A percentile compares a stretch with the other conserved stretches of the same genome.
Evolutionary conservation across 2,329 filamentous ascomycete genomes (phyloP).

Genomic region (Cercospora sojina): DNA sequence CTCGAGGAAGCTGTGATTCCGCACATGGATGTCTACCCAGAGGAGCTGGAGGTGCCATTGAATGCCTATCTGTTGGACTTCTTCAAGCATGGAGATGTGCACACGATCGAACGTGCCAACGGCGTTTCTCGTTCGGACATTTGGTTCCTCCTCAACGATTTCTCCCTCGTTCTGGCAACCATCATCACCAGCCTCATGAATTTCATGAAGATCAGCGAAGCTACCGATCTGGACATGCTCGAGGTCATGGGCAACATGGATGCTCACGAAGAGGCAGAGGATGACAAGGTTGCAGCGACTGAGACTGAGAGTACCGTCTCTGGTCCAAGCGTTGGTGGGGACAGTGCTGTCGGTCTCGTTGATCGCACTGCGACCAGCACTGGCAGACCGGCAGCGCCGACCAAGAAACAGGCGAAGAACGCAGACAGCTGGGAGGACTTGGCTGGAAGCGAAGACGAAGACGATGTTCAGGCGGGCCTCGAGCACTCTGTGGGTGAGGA

Average conservation of each 20-base stretch:
- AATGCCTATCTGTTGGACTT: constrained; percentile 75
- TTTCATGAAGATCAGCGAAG: constrained; percentile 53
- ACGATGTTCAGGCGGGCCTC: constrained; percentile 28
- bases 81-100: constrained; percentile 68
- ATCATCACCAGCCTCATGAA: constrained; percentile 65
- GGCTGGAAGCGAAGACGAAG: constrained; percentile 41
- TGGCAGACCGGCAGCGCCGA: constrained; percentile 21
- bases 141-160: constrained; percentile 70
- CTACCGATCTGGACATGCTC: constrained; percentile 51
- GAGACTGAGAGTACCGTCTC: constrained; percentile 30
- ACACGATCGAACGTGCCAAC: constrained; percentile 63
- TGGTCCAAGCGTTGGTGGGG: constrained; percentile 25
- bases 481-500: constrained; percentile 29
- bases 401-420: constrained; percentile 43
- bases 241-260: constrained; percentile 55
- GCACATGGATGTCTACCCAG: constrained; percentile 61
- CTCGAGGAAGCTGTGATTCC: constrained; percentile 73
- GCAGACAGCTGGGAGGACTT: constrained; percentile 45
- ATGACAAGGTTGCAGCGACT: constrained; percentile 42
- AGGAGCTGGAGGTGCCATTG: constrained; percentile 54
- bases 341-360: constrained; percentile 29
- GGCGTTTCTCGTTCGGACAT: constrained; percentile 64
- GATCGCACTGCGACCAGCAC: constrained; percentile 33
- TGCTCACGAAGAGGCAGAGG: constrained; percentile 48
- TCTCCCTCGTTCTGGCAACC: constrained; percentile 65